Conservation (phyloP, 768 basidiomycete genomes). For the Mycena vitilis region DNA sequence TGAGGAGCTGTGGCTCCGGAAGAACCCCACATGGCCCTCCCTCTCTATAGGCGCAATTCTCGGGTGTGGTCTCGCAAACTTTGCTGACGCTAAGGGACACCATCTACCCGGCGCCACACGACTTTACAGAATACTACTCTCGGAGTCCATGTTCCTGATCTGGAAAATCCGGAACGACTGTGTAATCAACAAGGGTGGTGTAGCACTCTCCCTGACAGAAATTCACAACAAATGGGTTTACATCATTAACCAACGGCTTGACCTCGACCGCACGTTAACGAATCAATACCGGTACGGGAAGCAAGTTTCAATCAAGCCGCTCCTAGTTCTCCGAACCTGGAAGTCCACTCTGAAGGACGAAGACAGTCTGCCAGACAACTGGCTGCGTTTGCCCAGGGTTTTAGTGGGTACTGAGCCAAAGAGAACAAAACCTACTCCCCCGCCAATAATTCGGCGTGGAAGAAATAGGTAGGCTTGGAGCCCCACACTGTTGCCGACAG, state of each 20-base stretch:
- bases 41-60: constrained; percentile 34
- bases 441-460: background rate
- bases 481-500: too few species aligned
- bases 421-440: background rate
- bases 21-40: background rate
- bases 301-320: constrained; percentile 16
- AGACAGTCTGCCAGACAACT: constrained; percentile 32
- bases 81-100: constrained; percentile 2
- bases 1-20: background rate
- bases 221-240: constrained; percentile 35
- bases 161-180: too few species aligned
- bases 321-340: constrained; percentile 40
- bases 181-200: constrained; percentile 17
- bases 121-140: too few species aligned
- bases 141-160: too few species aligned
- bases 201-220: constrained; percentile 4
- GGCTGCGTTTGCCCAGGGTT: constrained; percentile 36
- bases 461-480: constrained; percentile 6
- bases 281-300: constrained; percentile 27
- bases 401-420: too few species aligned
- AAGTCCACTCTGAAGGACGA: constrained; percentile 30
- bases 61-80: constrained; percentile 12
- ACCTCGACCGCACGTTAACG: constrained; percentile 33
- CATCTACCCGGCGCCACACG: too few species aligned
- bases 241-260: constrained; percentile 33